Base-by-base conservation (phyloP, 352 stramenopile species). In the Phytophthora brassicae region DNA sequence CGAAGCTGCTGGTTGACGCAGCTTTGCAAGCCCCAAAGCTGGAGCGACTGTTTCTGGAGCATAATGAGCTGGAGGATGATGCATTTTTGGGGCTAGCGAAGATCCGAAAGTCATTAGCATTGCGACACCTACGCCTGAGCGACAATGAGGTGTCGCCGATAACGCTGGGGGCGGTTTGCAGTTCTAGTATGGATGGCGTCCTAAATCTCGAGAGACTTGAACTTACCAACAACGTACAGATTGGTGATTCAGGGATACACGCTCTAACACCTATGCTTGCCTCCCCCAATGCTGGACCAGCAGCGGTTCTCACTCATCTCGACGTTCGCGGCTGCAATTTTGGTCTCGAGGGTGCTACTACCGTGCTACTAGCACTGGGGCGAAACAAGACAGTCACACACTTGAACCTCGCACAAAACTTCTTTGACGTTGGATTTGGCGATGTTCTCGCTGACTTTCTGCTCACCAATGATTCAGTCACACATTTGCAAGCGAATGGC, bases 31-130 rank as follows among this genome's bases (percentile, higher is more conserved):
- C 64, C 22, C 62, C 70, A 6, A 67, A 55, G 4, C 64, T 92
- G 1, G 46, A 77, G 31, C 58, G 56, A 0, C 65, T 94, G 9
- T 90, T 81, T 8, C 54, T 94, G 26, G 83, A 92, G 50, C 83
- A 94, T 56, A 92, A 90, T 36, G 81, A 92, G 24, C 64, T 94
- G 9, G 77, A 87, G 52, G 83, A 92, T 59, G 72, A 84, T 33
- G 73, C 79, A 19, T 89, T 94, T 31, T 28, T 60, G 19, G 50
- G 68, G 0, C 62, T 85, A n/a, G 23, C 39, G 1, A 65, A 48
- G 16, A 36, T 47, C 24, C 46, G 46, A 17, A 63, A 61, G 3
- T 56, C 70, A 6, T 46, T 86, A 6, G 35, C 75, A 23, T 29
- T 89, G 29, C 65, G 59, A 11, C 62, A 81, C 16, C 56, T 92